A percentile compares a stretch with the other conserved stretches of the same genome.
Conservation (phyloP, 2,329 filamentous ascomycete species). For the Pyricularia pennisetigena region DNA sequence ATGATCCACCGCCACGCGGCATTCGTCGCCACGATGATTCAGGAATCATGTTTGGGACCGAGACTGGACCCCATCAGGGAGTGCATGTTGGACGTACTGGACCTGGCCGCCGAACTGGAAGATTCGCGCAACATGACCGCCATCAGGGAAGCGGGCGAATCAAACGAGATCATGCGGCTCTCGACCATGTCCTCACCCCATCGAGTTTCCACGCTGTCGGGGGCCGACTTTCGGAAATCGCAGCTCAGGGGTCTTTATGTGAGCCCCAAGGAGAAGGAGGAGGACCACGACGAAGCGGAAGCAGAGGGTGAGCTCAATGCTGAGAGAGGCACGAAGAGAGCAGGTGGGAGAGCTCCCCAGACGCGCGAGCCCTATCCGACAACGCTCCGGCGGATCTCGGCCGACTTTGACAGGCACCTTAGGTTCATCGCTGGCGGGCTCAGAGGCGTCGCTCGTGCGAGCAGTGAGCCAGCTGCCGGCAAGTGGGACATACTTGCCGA, state of each 20-base stretch:
- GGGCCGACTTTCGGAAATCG: constrained; percentile 4
- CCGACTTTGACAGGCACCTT: constrained; percentile 55
- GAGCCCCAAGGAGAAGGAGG: constrained; percentile 17
- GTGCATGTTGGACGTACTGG: constrained; percentile 64
- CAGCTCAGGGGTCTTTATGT: constrained; percentile 11
- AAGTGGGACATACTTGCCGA: constrained; percentile 78
- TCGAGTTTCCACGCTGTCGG: constrained; percentile 12
- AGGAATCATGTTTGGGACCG: constrained; percentile 59
- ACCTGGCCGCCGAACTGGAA: constrained; percentile 62
- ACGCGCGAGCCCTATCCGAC: constrained; percentile 33
- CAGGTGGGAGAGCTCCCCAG: background rate
- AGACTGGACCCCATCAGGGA: constrained; percentile 63
- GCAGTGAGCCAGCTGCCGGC: constrained; percentile 39
- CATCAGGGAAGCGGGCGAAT: constrained; percentile 25
- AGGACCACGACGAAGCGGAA: constrained; percentile 12
- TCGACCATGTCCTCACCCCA: constrained; percentile 22
- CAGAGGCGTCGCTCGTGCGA: constrained; percentile 63
- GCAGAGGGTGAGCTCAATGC: background rate
- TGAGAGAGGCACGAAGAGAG: background rate
- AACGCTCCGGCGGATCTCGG: constrained; percentile 45
- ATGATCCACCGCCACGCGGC: constrained; percentile 64
- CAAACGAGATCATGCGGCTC: constrained; percentile 27
- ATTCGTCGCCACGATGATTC: constrained; percentile 53
- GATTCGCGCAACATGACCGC: constrained; percentile 39
- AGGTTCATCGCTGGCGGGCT: constrained; percentile 65